Percentiles rank a stretch among this genome's conserved stretches.
phyloP scores from a whole-genome alignment of 2,329 filamentous ascomycete species.

The Alternaria sp. region DNA sequence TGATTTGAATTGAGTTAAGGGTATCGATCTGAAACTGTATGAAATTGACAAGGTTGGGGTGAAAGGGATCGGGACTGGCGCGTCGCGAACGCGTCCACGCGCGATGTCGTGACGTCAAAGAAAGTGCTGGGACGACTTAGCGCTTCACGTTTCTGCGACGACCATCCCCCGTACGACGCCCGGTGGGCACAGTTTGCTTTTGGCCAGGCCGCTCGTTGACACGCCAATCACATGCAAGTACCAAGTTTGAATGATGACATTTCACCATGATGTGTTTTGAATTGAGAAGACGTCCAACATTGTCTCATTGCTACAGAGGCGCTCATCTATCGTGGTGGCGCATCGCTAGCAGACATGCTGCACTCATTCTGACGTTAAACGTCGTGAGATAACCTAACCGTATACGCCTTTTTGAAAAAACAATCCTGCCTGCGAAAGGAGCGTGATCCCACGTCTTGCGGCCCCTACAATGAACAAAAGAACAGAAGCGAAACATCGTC shows the following conservation, averaged over 20 bases:
- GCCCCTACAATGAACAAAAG: conserved; percentile 19
- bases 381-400: conserved; percentile 9
- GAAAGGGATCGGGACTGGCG: conserved; percentile 3
- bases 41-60: conserved; percentile 5
- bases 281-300: conserved; percentile 10
- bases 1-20: neutral
- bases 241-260: neutral
- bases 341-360: conserved; percentile 14
- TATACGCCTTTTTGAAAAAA: conserved; percentile 13
- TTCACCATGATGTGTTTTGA: neutral
- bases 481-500: conserved; percentile 24
- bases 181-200: neutral
- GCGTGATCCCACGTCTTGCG: conserved; percentile 20
- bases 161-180: neutral
- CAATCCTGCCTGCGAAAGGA: conserved; percentile 22
- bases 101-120: conserved; percentile 16
- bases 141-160: conserved; percentile 3
- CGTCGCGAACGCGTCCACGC: conserved; percentile 1
- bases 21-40: conserved; percentile 10
- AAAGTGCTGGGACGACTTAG: neutral
- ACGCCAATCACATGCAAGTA: neutral
- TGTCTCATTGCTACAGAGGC: conserved; percentile 18
- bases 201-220: neutral
- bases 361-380: conserved; percentile 14
- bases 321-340: conserved; percentile 10